Conservation (phyloP, 2,329 filamentous ascomycete species). For the Trichoderma asperellum region DNA sequence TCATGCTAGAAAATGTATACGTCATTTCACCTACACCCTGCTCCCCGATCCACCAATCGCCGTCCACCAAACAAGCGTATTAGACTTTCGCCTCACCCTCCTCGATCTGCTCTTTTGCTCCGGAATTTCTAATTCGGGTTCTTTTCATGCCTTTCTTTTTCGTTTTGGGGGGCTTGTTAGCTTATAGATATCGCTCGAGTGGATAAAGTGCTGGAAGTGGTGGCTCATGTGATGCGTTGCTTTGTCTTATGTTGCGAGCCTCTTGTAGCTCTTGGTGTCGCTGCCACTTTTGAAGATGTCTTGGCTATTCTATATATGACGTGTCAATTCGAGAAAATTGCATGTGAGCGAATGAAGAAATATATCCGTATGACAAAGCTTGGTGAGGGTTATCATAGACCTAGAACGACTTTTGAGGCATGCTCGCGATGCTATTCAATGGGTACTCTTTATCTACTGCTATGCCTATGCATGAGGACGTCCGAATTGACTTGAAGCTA, state of each 20-base stretch:
- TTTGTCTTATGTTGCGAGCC: neutral
- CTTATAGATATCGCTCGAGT: neutral
- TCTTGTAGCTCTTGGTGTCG: neutral
- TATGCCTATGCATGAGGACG: neutral
- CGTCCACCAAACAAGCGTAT: neutral
- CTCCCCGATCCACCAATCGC: conserved; percentile 18
- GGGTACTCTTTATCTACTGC: neutral
- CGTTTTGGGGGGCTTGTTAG: neutral
- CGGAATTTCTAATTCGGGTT: neutral
- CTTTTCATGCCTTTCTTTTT: neutral
- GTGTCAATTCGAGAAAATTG: neutral
- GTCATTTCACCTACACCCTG: conserved; percentile 21
- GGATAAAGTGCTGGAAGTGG: neutral
- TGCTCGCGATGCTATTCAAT: neutral
- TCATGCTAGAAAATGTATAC: conserved; percentile 24
- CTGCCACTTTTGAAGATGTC: neutral
- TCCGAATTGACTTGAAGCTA: neutral
- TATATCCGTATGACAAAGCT: neutral
- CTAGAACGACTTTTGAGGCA: neutral
- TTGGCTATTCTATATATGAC: conserved; percentile 8
- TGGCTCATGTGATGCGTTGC: conserved; percentile 15
- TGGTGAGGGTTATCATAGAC: neutral
- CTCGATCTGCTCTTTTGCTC: conserved; percentile 12
- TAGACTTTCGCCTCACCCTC: neutral
- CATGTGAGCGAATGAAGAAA: neutral